Conservation (phyloP, 257 asterid species). For the Ajuga chamaepitys region DNA sequence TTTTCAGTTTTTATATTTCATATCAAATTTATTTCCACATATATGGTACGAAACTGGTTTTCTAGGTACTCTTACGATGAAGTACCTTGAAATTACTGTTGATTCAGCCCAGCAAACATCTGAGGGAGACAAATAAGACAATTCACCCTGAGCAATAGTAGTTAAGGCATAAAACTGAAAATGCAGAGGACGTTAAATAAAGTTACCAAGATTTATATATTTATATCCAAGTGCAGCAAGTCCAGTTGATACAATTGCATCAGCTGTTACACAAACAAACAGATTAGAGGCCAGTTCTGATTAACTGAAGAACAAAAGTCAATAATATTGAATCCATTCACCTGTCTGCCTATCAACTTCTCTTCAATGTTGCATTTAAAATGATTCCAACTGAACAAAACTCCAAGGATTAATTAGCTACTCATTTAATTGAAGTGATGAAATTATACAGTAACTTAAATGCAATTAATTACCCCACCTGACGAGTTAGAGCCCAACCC, state of each 20-base stretch:
- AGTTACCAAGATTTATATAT: slow-evolving; percentile 70
- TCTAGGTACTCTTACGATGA: too few relatives aligned
- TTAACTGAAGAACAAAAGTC: too few relatives aligned
- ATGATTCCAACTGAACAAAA: slow-evolving; percentile 99
- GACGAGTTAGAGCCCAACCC: slow-evolving; percentile 74
- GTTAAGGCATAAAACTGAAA: not conserved
- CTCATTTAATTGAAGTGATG: too few relatives aligned
- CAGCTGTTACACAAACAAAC: slow-evolving; percentile 66
- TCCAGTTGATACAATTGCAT: slow-evolving; percentile 70
- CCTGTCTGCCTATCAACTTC: slow-evolving; percentile 66
- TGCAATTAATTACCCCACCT: slow-evolving; percentile 93
- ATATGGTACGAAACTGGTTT: too few relatives aligned
- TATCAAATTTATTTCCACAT: too few relatives aligned
- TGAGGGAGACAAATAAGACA: slow-evolving; percentile 19
- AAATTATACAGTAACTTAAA: too few relatives aligned
- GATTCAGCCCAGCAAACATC: slow-evolving; percentile 98
- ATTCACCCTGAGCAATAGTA: not conserved
- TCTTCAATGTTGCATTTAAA: slow-evolving; percentile 67
- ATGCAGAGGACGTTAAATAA: not conserved
- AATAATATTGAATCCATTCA: too few relatives aligned
- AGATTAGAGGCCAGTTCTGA: too few relatives aligned
- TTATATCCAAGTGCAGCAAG: slow-evolving; percentile 63
- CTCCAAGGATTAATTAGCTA: slow-evolving; percentile 25
- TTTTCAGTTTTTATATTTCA: too few relatives aligned
- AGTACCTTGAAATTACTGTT: slow-evolving; percentile 58